Conservation (phyloP, 768 basidiomycete genomes). For the Tricholomella constricta region DNA sequence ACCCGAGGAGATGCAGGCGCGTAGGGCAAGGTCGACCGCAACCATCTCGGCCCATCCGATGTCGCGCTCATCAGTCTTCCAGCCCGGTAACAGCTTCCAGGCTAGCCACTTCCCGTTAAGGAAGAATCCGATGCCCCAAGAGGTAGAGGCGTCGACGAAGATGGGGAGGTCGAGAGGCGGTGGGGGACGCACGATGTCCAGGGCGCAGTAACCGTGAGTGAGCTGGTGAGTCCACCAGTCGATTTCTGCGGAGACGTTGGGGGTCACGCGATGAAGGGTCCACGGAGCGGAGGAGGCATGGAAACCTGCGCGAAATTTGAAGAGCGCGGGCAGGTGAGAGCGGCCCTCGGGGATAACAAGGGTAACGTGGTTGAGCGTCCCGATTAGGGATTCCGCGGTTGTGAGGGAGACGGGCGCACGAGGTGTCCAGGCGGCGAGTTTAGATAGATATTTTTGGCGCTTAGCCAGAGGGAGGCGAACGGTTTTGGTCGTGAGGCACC, state of each 20-base stretch:
- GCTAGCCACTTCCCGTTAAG: no score
- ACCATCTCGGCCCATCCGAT: constrained; percentile 48
- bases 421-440: constrained; percentile 22
- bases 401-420: constrained; percentile 11
- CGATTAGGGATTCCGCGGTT: constrained; percentile 28
- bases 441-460: not conserved
- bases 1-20: constrained; percentile 22
- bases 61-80: constrained; percentile 27
- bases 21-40: constrained; percentile 38
- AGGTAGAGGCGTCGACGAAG: constrained; percentile 39
- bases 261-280: constrained; percentile 12
- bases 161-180: constrained; percentile 12
- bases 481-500: not conserved
- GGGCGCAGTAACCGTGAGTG: constrained; percentile 10
- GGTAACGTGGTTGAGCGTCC: constrained; percentile 38
- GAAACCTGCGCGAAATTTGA: constrained; percentile 28
- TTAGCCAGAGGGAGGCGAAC: not conserved
- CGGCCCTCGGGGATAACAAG: constrained; percentile 32
- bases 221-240: constrained; percentile 26
- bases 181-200: no score
- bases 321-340: constrained; percentile 30
- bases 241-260: constrained; percentile 20
- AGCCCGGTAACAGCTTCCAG: constrained; percentile 30
- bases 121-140: no score
- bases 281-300: constrained; percentile 10